Evolutionary conservation across 164 flowering plant species (phyloP), one percentile per base, ranked within the genome.

Genomic region (Euptelea pleiosperma): DNA sequence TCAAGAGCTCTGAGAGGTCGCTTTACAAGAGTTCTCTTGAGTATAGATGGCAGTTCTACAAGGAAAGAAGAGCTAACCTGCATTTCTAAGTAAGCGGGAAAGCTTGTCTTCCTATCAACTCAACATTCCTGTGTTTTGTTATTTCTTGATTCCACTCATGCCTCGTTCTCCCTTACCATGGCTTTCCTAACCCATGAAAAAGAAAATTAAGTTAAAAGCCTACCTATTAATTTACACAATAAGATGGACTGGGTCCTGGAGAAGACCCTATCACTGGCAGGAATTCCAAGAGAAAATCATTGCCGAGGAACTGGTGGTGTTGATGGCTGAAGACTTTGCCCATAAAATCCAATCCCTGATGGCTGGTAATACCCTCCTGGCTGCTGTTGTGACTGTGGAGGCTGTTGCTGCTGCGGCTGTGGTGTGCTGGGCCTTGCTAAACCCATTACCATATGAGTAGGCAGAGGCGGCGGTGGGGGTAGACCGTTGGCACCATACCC

Each of bases 301-400:
- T 77, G 88, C 62, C 90, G 74, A 55, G 79, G 76, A 11, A 87
- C 80, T 3, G 84, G 79, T 26, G 84, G 41, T 14, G 81, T 37
- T 28, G 82, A 54, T 61, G n/a, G n/a, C n/a, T 79, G 89, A 64
- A 71, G 83, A 50, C 62, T 65, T 64, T 76, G 89, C 67, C 84
- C 83, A 62, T 84, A 86, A 62, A 85, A 85, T 3, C 85, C 88
- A 19, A 83, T 65, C 24, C 88, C 86, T 6, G 79, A 74, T 4
- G 69, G 64, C 50, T 70, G 66, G 22, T 61, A 67, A 7, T 61
- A 71, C 37, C 78, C 75, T 28, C 57, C 62, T 47, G 77, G 50
- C 74, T 78, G 80, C 35, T 55, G 76, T 63, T 67, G 78, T 29
- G 40, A 59, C 47, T 70, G n/a, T n/a, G n/a, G n/a, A n/a, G n/a